phyloP scores from a whole-genome alignment of 768 basidiomycete species.

The Clitopilus passeckerianus region DNA sequence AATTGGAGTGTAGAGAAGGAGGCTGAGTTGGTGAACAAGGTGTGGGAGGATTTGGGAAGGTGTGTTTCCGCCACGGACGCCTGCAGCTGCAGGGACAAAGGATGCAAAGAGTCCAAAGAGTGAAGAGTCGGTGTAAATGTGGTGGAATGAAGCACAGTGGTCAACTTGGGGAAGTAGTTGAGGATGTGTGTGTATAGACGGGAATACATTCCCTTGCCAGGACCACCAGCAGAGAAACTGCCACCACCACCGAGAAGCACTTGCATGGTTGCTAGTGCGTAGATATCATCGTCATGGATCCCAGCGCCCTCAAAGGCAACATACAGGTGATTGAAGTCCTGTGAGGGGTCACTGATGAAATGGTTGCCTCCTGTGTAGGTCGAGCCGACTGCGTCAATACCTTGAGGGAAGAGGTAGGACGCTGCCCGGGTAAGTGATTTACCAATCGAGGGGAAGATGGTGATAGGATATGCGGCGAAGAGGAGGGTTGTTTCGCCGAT shows the following conservation, averaged over 20 bases:
- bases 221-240: slow-evolving; percentile 95
- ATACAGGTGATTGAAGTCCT: slow-evolving; percentile 91
- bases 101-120: slow-evolving; percentile 90
- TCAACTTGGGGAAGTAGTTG: slow-evolving; percentile 93
- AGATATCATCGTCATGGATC: slow-evolving; percentile 89
- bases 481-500: slow-evolving; percentile 24
- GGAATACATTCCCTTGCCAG: slow-evolving; percentile 99
- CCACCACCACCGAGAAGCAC: slow-evolving; percentile 94
- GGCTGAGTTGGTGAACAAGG: slow-evolving; percentile 82
- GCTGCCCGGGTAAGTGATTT: slow-evolving; percentile 76
- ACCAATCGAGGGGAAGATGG: slow-evolving; percentile 46
- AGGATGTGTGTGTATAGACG: slow-evolving; percentile 94
- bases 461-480: slow-evolving; percentile 56
- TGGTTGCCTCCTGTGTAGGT: slow-evolving; percentile 81
- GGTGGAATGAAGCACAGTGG: slow-evolving; percentile 95
- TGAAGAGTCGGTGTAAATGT: slow-evolving; percentile 93
- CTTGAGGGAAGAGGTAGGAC: slow-evolving; percentile 62
- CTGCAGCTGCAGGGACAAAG: slow-evolving; percentile 63
- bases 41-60: slow-evolving; percentile 74
- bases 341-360: slow-evolving; percentile 52
- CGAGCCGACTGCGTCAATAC: slow-evolving; percentile 16
- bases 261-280: slow-evolving; percentile 90
- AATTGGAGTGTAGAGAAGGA: slow-evolving; percentile 67
- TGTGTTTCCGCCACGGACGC: slow-evolving; percentile 54
- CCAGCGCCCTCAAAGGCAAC: slow-evolving; percentile 89